Evolutionary conservation across 1,284 basidiomycete species (phyloP).

Genomic region (Malassezia arunalokei): DNA sequence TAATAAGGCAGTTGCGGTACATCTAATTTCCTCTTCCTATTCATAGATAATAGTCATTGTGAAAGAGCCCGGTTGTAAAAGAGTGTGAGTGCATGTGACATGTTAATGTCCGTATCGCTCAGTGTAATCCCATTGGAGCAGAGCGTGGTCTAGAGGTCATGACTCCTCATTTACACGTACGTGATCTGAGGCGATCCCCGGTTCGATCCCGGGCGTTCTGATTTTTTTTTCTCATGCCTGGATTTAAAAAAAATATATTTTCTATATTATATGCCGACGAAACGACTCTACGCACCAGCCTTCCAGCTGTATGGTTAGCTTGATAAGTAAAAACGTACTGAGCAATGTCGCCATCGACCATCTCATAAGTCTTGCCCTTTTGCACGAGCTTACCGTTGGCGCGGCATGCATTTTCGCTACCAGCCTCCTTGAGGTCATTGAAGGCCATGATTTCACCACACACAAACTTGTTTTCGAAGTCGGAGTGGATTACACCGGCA

Average conservation of each 20-base stretch:
- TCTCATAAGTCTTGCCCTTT: slow-evolving; percentile 89
- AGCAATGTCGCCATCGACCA: slow-evolving; percentile 44
- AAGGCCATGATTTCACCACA: slow-evolving; percentile 97
- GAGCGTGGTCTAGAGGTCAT: slow-evolving; percentile 20
- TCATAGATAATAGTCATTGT: neutral
- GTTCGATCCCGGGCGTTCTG: slow-evolving; percentile 20
- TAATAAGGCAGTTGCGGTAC: neutral
- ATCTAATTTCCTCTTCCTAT: neutral
- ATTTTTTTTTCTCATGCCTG: slow-evolving; percentile 9
- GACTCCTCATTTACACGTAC: slow-evolving; percentile 18
- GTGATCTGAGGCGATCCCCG: slow-evolving; percentile 19
- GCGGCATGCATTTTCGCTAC: slow-evolving; percentile 79
- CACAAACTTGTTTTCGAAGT: slow-evolving; percentile 97
- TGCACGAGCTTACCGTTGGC: slow-evolving; percentile 89
- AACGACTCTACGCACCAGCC: slow-evolving; percentile 9
- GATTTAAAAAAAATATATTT: too few relatives aligned
- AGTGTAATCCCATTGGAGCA: neutral
- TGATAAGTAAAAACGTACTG: slow-evolving; percentile 13
- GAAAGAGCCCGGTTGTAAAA: too few relatives aligned
- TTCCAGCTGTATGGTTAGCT: slow-evolving; percentile 23
- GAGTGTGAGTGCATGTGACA: neutral
- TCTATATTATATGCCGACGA: neutral
- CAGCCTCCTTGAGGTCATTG: slow-evolving; percentile 80
- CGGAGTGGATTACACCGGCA: slow-evolving; percentile 91
- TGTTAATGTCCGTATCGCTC: neutral